Percentiles rank a stretch among this genome's conserved stretches.
phyloP scores from a whole-genome alignment of 2,329 filamentous ascomycete species.

The Aureobasidium sp. region DNA sequence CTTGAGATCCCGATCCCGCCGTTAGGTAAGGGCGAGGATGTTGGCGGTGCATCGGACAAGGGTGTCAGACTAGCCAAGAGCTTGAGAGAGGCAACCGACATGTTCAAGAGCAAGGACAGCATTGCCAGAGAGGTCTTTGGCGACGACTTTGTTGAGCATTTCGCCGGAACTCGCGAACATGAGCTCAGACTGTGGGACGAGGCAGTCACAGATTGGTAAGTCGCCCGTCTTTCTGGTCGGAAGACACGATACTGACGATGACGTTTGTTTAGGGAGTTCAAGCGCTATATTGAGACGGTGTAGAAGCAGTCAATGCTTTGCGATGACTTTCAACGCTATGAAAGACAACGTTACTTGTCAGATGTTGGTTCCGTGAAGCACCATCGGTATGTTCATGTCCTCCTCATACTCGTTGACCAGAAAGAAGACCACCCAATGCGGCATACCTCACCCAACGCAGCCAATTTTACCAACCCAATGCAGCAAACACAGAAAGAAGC shows the following conservation, averaged over 20 bases:
- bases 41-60: slow-evolving; percentile 62
- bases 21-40: slow-evolving; percentile 74
- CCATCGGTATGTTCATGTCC: background rate
- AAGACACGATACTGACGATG: background rate
- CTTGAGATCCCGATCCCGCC: slow-evolving; percentile 74
- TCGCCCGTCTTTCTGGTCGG: slow-evolving; percentile 19
- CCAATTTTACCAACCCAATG: background rate
- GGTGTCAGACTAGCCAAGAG: slow-evolving; percentile 75
- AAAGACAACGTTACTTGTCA: background rate
- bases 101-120: slow-evolving; percentile 69
- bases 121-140: slow-evolving; percentile 91
- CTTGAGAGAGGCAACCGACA: slow-evolving; percentile 72
- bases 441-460: background rate
- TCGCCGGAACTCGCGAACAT: slow-evolving; percentile 82
- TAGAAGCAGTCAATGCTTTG: slow-evolving; percentile 10
- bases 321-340: background rate
- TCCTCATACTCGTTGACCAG: background rate
- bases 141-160: slow-evolving; percentile 93
- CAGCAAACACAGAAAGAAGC: background rate
- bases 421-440: background rate
- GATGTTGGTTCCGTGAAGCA: background rate
- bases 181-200: slow-evolving; percentile 89
- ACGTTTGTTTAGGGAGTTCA: slow-evolving; percentile 26
- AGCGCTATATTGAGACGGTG: slow-evolving; percentile 31
- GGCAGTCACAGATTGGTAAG: slow-evolving; percentile 92